phyloP scores from a whole-genome alignment of 805 yeast species.

The Jamesozyma lodderae region DNA sequence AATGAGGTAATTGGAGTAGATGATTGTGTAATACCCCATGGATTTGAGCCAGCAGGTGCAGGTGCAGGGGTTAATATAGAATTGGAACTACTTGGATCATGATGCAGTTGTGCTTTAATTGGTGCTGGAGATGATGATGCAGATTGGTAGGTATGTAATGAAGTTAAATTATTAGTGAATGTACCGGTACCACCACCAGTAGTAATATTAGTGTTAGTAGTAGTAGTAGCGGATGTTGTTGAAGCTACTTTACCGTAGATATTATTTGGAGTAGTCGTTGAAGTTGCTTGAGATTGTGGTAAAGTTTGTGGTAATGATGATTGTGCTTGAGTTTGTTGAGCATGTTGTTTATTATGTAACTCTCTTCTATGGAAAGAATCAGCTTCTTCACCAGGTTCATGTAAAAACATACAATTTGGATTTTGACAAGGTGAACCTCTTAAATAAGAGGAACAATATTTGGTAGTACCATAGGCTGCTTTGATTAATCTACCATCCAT shows the following conservation, averaged over 20 bases:
- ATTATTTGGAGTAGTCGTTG: constrained; percentile 16
- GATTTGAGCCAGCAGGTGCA: constrained; percentile 26
- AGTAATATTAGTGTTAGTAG: constrained; percentile 1
- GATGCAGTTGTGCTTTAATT: constrained; percentile 22
- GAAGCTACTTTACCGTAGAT: too few species aligned
- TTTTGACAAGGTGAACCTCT: constrained; percentile 96
- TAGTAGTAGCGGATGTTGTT: constrained; percentile 2
- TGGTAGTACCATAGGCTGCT: constrained; percentile 98
- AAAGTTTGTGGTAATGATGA: too few species aligned
- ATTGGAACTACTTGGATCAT: constrained; percentile 16
- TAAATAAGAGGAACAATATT: constrained; percentile 92
- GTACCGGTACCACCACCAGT: constrained; percentile 9
- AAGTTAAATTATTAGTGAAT: constrained; percentile 5
- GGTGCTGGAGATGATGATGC: constrained; percentile 25
- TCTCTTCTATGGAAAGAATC: constrained; percentile 78
- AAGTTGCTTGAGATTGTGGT: constrained; percentile 14
- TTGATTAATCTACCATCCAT: constrained; percentile 83
- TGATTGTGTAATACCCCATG: constrained; percentile 29
- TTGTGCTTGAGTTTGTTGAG: constrained; percentile 24
- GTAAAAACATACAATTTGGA: constrained; percentile 97
- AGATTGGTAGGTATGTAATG: constrained; percentile 3
- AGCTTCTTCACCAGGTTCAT: constrained; percentile 99
- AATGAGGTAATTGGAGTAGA: constrained; percentile 23
- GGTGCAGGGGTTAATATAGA: constrained; percentile 29
- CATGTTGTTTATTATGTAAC: constrained; percentile 29